Evolutionary conservation across 129 eudicot species (phyloP), one percentile per base, ranked within the genome.

Genomic region (Silybum marianum): DNA sequence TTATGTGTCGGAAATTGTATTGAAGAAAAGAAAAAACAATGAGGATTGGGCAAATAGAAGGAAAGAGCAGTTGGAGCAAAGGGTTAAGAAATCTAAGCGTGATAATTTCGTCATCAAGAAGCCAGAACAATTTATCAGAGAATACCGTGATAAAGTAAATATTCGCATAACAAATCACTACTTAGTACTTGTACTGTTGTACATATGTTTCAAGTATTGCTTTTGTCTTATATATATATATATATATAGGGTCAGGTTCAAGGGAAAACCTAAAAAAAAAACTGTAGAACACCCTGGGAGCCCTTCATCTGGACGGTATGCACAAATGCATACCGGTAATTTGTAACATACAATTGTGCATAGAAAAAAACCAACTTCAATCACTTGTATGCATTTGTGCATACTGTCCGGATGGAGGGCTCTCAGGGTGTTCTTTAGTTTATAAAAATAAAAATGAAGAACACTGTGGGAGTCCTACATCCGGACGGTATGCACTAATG

Each of bases 1-100:
- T 3, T 89, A 86, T 71, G 84, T 92, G 28, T 85, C 89, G n/a
- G 94, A 92, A 80, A 88, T 89, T 36, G 77, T 92, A 13, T 78
- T 92, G 88, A 92, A 90, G 89, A 92, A 92, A 80, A 89, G 94
- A 92, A 92, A 83, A 81, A 86, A 40, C 66, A 92, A 88, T 65
- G 97, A 92, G 62, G 86, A 92, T 9, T 92, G 97, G 94, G 92
- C 94, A 21, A 86, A 88, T 42, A 83, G 86, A 78, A 89, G 94
- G 82, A 88, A 87, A 70, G 86, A 82, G n/a, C 94, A 86, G 84
- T 51, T 89, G 77, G 84, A 88, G 76, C 88, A 92, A 84, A 86
- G 88, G 84, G 82, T 77, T 16, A 88, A 85, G 83, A 87, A 82
- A 44, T 83, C 72, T 24, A 86, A 86, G 65, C 40, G 80, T 3